A percentile compares a stretch with the other conserved stretches of the same genome.
phyloP scores from a whole-genome alignment of 2,329 filamentous ascomycete genomes.

The Diaporthe sp. region DNA sequence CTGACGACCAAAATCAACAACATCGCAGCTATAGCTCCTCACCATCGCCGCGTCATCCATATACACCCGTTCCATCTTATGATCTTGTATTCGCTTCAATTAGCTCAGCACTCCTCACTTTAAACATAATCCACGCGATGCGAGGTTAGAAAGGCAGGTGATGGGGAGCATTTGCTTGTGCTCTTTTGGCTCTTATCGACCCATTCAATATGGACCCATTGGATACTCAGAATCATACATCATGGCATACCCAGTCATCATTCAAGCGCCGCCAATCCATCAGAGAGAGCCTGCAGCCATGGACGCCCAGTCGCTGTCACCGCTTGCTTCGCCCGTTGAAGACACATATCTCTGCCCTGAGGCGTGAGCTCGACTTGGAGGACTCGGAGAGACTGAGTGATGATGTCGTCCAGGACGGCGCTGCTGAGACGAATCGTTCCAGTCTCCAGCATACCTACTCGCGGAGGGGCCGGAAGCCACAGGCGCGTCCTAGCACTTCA shows the following conservation, averaged over 20 bases:
- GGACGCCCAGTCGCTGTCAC: conserved; percentile 62
- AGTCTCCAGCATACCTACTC: conserved; percentile 39
- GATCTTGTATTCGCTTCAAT: neutral
- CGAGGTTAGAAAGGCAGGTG: neutral
- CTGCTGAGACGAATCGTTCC: neutral
- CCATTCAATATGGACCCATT: conserved; percentile 34
- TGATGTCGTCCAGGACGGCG: conserved; percentile 1
- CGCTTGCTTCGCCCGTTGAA: conserved; percentile 61
- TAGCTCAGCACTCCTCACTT: neutral
- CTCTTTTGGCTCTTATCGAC: conserved; percentile 4
- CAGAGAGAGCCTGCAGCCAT: conserved; percentile 47
- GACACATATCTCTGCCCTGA: conserved; percentile 55
- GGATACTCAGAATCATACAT: neutral
- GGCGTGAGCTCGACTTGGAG: conserved; percentile 48
- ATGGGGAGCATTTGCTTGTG: conserved; percentile 25
- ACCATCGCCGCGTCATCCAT: conserved; percentile 3
- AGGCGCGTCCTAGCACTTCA: neutral
- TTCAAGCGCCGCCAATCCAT: neutral
- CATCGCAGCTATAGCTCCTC: neutral
- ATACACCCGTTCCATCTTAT: neutral
- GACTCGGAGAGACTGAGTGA: neutral
- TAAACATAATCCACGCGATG: neutral
- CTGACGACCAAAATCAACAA: conserved; percentile 5
- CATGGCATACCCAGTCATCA: neutral
- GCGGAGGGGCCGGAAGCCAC: conserved; percentile 34